Base-by-base conservation (phyloP, 2,329 filamentous ascomycete genomes). In the Alternaria sp. region DNA sequence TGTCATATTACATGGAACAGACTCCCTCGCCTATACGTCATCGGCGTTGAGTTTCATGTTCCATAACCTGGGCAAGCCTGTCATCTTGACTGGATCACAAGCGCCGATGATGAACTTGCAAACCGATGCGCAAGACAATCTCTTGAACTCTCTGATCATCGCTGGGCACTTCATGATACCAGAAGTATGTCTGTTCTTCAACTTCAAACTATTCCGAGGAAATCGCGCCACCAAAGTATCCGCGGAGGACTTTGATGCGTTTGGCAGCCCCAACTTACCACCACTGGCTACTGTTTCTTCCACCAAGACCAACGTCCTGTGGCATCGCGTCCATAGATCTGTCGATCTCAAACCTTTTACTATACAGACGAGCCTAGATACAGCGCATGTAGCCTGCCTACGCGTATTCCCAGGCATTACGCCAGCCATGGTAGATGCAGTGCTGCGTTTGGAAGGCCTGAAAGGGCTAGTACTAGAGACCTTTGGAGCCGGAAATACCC, bases 11-110 rank as follows among this genome's bases (percentile, higher is more conserved):
- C 93, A 97, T 77, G 93, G 93, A 60, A 97, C 93, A 6, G 93
- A 97, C 78, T 96, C 91, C 42, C 82, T 97, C 51, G 91, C 81
- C 3, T 97, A 97, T 79, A 95, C 92, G 4, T 91, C 91, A 61
- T 96, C 92, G 5, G 93, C 93, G 3, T 83, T 97, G 57, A 95
- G 91, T 67, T 97, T 97, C 80, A 96, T 97, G 91, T 86, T 97
- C 75, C 86, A 90, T 71, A 92, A 96, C 72, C 83, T 97, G 13
- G 93, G 92, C 50, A 97, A 97, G 80, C 92, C 93, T 2, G 91
- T 97, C 31, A 89, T 97, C 54, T 82, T 97, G 48, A 97, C 93
- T 3, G 82, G 82, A 34, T 82, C 80, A 4, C 81, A 83, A 64
- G 90, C 93, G 0, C 92, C 92, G 45, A 97, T 97, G 84, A 90